Base-by-base conservation (phyloP, 2,329 filamentous ascomycete species). In the Huntiella savannae region DNA sequence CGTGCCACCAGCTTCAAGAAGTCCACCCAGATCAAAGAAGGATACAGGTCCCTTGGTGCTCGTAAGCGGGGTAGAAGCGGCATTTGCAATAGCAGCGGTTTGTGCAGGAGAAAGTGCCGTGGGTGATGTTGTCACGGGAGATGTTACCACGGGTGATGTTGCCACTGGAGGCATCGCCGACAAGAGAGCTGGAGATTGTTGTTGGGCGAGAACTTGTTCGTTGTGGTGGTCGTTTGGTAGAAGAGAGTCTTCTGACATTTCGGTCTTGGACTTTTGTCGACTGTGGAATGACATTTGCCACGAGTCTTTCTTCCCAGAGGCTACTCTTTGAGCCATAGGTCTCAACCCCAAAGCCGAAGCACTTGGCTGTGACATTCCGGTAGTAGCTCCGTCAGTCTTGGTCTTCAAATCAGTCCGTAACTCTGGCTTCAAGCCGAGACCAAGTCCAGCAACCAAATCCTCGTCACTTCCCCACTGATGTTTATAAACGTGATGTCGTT, bases 381-480 rank as follows among this genome's bases (percentile, higher is more conserved):
- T 6, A 28, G 22, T 28, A 7, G 22, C 22, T 28, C 22, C 22
- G 22, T 28, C 22, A 10, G 5, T 12, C 28, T 13, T 34, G 3
- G 53, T 53, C 15, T 55, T 50, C 2, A 47, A 44, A 28, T 50
- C 43, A 42, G 47, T 62, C 32, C 69, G 66, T 13, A 77, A 57
- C 46, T 70, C 65, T 1, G 66, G 67, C 35, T 71, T 65, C 3
- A 76, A 69, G 10, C 80, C 73, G 35, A 88, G 74, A 5, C 88
- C 87, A 3, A 94, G 56, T 50, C 79, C 82, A 43, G 81, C 70
- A 4, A 92, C 85, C 1, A 96, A 71, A 57, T 96, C 85, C 56
- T 92, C 86, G 55, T 96, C 88, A 54, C 85, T 94, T 38, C 84
- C 86, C 78, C 82, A 88, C 47, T 82, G 75, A 43, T 74, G 72